These are phyloP conservation scores for Ophiognomonia clavigignenti-juglandacearum DNA, from an alignment of 2,329 filamentous ascomycete genomes.

Conservation along the genomic window DNA sequence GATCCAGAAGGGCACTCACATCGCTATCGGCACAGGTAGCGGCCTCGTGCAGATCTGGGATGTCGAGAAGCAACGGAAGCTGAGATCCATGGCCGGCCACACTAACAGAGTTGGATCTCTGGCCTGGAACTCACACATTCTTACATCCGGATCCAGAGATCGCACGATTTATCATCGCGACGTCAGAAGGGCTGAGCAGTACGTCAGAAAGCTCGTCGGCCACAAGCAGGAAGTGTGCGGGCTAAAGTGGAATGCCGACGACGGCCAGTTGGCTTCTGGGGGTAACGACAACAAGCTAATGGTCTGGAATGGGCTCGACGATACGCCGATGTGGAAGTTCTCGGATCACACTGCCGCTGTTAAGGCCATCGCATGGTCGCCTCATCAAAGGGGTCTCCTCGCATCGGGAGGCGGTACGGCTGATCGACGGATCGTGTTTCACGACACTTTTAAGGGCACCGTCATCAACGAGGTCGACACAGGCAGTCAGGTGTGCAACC, in stretches of 20 bases:
- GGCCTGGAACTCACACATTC: conserved; percentile 96
- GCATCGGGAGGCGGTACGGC: conserved; percentile 94
- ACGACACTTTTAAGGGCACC: conserved; percentile 84
- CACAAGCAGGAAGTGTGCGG: conserved; percentile 99
- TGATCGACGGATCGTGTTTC: conserved; percentile 94
- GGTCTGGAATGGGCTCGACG: conserved; percentile 96
- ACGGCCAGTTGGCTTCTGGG: conserved; percentile 88
- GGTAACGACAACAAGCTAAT: conserved; percentile 99
- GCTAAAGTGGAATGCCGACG: conserved; percentile 93
- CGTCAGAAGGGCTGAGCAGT: conserved; percentile 88
- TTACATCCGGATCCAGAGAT: conserved; percentile 92
- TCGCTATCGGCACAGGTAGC: conserved; percentile 92
- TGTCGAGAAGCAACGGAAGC: conserved; percentile 74
- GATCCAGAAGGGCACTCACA: conserved; percentile 96
- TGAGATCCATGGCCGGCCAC: conserved; percentile 96
- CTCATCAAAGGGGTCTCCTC: conserved; percentile 89
- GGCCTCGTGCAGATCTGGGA: conserved; percentile 98
- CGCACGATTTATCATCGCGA: conserved; percentile 93
- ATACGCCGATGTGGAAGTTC: conserved; percentile 89
- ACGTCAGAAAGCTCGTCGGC: conserved; percentile 77
- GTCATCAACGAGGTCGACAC: conserved; percentile 88
- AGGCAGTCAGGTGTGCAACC: conserved; percentile 96
- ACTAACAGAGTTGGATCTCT: conserved; percentile 88
- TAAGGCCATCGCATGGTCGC: conserved; percentile 97
- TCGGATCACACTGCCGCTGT: conserved; percentile 93